phyloP scores from a whole-genome alignment of 2,329 filamentous ascomycete genomes.

The Penicillium sp. region DNA sequence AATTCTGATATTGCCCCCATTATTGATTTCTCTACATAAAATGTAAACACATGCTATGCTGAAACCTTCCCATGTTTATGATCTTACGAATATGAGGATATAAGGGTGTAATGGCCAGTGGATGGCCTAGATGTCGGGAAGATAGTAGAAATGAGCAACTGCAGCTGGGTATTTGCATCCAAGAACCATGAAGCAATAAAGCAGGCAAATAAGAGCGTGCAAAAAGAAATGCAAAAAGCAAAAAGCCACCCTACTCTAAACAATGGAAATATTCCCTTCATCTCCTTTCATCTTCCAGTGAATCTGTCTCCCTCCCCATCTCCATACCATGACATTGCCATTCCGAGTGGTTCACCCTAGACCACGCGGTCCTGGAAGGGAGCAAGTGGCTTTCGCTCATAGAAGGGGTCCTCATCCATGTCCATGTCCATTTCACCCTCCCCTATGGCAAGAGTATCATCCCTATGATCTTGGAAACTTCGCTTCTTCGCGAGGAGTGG shows the following conservation, averaged over 20 bases:
- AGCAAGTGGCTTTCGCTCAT: conserved; percentile 25
- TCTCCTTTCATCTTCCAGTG: neutral
- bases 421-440: conserved; percentile 21
- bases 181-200: conserved; percentile 1
- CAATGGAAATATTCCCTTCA: neutral
- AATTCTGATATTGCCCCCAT: neutral
- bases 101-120: neutral
- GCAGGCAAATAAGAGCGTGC: neutral
- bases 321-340: neutral
- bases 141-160: conserved; percentile 1
- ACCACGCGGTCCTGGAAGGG: conserved; percentile 29
- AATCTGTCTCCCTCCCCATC: neutral
- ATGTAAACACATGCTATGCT: neutral
- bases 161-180: conserved; percentile 11
- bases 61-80: neutral
- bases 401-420: conserved; percentile 12
- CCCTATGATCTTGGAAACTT: conserved; percentile 25
- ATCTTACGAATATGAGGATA: neutral
- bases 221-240: neutral
- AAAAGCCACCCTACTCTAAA: neutral
- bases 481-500: conserved; percentile 24
- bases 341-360: neutral
- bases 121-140: neutral
- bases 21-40: neutral
- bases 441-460: conserved; percentile 20